These are phyloP conservation scores for Neurospora intermedia DNA, from an alignment of 495 filamentous ascomycete genomes.

Conservation along the genomic window DNA sequence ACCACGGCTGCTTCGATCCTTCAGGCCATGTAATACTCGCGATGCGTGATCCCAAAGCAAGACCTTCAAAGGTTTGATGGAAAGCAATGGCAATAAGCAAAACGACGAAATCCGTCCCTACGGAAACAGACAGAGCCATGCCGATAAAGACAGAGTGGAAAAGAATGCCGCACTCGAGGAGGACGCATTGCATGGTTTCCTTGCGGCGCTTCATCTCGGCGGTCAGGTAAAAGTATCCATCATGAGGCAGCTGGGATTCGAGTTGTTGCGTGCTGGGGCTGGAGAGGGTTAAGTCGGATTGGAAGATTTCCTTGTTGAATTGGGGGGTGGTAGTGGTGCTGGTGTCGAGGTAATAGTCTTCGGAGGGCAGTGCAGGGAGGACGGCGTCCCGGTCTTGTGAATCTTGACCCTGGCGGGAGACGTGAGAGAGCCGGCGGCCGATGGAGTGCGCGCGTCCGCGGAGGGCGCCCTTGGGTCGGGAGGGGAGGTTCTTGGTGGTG, in stretches of 20 bases:
- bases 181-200: slow-evolving; percentile 62
- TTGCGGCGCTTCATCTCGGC: slow-evolving; percentile 40
- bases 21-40: slow-evolving; percentile 48
- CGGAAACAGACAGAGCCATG: slow-evolving; percentile 71
- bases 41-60: slow-evolving; percentile 65
- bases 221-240: slow-evolving; percentile 9
- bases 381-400: neutral
- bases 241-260: neutral
- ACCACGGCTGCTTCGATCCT: slow-evolving; percentile 55
- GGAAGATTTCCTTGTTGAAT: neutral
- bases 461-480: neutral
- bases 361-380: neutral
- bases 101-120: slow-evolving; percentile 64
- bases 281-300: slow-evolving; percentile 4
- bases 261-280: neutral
- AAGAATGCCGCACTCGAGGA: slow-evolving; percentile 74
- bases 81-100: slow-evolving; percentile 74
- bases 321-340: neutral
- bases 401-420: neutral
- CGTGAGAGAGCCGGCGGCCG: neutral
- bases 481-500: neutral
- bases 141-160: slow-evolving; percentile 85
- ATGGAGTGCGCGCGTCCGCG: neutral
- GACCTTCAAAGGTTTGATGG: slow-evolving; percentile 67
- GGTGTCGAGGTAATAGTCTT: neutral